phyloP scores from a whole-genome alignment of 1,284 basidiomycete species.

The Fistulina hepatica region DNA sequence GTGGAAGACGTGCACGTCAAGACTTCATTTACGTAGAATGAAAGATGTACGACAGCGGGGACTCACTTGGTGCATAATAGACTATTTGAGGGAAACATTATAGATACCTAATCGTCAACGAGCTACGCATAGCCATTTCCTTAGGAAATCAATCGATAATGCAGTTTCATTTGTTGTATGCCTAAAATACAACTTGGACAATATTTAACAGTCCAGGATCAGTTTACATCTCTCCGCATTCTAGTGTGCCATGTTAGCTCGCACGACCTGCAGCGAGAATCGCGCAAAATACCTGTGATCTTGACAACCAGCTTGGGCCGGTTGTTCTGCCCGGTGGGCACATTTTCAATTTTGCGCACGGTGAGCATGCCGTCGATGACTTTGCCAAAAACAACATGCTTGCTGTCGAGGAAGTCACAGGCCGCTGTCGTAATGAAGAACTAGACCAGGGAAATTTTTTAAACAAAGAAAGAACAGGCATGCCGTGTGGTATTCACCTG shows the following conservation, averaged over 20 bases:
- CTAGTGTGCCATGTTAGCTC: slow-evolving; percentile 20
- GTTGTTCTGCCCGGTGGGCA: slow-evolving; percentile 81
- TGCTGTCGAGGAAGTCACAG: slow-evolving; percentile 90
- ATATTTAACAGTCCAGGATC: background rate
- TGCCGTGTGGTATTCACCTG: slow-evolving; percentile 37
- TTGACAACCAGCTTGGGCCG: slow-evolving; percentile 77
- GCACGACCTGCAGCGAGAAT: background rate
- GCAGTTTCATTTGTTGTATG: too few relatives aligned
- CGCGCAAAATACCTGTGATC: slow-evolving; percentile 54
- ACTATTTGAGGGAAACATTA: too few relatives aligned
- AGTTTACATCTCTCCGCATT: slow-evolving; percentile 48
- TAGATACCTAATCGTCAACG: too few relatives aligned
- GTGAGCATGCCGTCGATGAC: slow-evolving; percentile 86
- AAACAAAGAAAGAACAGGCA: slow-evolving; percentile 2
- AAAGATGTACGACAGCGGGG: too few relatives aligned
- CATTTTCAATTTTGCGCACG: slow-evolving; percentile 89
- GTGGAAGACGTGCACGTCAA: too few relatives aligned
- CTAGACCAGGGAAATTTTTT: slow-evolving; percentile 29
- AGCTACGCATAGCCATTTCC: too few relatives aligned
- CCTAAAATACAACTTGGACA: background rate
- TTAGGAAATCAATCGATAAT: too few relatives aligned
- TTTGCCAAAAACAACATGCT: slow-evolving; percentile 89
- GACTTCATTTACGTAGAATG: too few relatives aligned
- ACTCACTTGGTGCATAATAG: too few relatives aligned
- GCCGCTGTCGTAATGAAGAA: slow-evolving; percentile 96